These are phyloP conservation scores for barrel medic (Medicago truncatula) DNA, from an alignment of 306 rosid species.

Conservation along the genomic window DNA sequence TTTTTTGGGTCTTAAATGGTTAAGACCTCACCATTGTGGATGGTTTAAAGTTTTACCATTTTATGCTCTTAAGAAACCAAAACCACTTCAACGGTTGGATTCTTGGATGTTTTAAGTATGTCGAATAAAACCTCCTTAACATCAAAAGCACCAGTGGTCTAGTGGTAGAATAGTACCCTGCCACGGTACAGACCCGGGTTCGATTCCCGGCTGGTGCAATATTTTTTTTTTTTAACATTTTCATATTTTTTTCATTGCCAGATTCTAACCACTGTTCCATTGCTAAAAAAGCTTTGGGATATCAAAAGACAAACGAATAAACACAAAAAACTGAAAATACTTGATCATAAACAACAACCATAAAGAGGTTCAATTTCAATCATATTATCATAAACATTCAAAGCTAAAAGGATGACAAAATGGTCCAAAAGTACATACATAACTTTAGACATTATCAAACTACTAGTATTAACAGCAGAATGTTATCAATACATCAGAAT, in stretches of 20 bases:
- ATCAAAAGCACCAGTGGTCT: constrained; percentile 81
- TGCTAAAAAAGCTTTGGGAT: neutral
- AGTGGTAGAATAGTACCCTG: constrained; percentile 96
- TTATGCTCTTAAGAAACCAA: too few relatives aligned
- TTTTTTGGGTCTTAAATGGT: too few relatives aligned
- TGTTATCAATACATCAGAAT: constrained; percentile 30
- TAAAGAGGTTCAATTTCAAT: constrained; percentile 25
- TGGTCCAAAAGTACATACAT: constrained; percentile 32
- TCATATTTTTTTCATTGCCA: neutral
- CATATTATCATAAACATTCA: constrained; percentile 40
- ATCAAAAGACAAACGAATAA: neutral
- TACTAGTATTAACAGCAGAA: neutral
- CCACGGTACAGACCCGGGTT: constrained; percentile 76
- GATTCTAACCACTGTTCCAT: neutral
- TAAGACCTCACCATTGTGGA: too few relatives aligned
- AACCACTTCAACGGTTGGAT: too few relatives aligned
- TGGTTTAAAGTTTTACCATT: too few relatives aligned
- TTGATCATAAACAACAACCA: neutral
- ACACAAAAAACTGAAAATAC: neutral
- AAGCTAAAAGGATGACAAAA: constrained; percentile 18
- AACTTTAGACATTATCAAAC: constrained; percentile 28
- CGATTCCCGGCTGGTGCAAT: constrained; percentile 80
- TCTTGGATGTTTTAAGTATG: too few relatives aligned
- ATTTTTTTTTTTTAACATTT: neutral
- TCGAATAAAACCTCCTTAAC: accelerated